Base-by-base conservation (phyloP, 83 land plant genomes). In the Picea mariana region DNA sequence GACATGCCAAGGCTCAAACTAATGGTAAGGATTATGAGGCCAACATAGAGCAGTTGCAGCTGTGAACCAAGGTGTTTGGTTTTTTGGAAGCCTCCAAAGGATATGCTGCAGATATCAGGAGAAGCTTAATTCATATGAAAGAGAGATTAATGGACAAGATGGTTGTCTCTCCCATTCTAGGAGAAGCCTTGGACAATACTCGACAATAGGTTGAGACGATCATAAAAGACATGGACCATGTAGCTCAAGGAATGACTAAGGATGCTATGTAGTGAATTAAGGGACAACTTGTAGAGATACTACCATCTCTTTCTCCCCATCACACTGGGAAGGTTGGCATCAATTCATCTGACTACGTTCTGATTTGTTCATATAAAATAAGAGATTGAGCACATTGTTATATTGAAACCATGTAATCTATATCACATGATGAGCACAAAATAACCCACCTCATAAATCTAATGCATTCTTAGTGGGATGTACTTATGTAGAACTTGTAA, bases 111-210 rank as follows among this genome's bases (percentile, higher is more conserved):
- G 83, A 81, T 69, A 24, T 72, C 21, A 69, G 61, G 78, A 75
- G 78, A 27, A 81, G 65, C 62, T 60, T 81, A 40, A 17, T 26
- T n/a, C 78, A 81, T 8, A 69, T 81, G 78, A 81, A 81, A 47
- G 78, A 69, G 59, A 81, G 75, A 55, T 44, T 81, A n/a, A 81
- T 81, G 59, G 77, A 81, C 11, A 81, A 81, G 77, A 20, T 81
- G 9, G 27, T 78, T 21, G 17, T 78, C 15, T 34, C 72, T 26
- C 83, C 83, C 3, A 27, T 81, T 24, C 83, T 64, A 31, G 83
- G 78, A 49, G 78, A 81, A 17, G 62, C 83, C 21, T 21, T 81
- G 62, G 64, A 81, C 34, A 59, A 72, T 72, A 66, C 83, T 1
- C 78, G 31, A 27, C 31, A 27, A 27, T 27, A 0, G 31, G 31